Evolutionary conservation across 106 monocot genomes (phyloP), one percentile per base, ranked within the genome.

Genomic region (Iris macrosiphon): DNA sequence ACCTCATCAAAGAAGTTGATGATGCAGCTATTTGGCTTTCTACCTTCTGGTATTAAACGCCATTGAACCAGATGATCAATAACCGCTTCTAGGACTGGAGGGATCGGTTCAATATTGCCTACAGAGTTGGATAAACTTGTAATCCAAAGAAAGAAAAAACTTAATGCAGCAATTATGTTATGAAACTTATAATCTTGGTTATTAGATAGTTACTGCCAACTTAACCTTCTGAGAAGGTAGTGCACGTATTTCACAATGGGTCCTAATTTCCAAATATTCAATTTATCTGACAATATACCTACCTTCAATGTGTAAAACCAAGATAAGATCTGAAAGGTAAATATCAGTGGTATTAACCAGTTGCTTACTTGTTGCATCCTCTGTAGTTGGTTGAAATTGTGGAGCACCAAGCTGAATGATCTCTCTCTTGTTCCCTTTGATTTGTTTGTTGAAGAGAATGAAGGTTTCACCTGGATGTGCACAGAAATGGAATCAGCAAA

Each of bases 1-100:
- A 91, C 96, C 96, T 98, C 96, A 26, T 98, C 96, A 16, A 98
- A 91, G 75, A 98, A 98, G 45, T 91, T 87, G 69, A 98, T 83
- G 31, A 98, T 75, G 70, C 90, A 90, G 43, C 96, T 91, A 70
- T 98, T 91, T 25, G 96, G 96, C 33, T 71, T 83, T 59, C 72
- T 85, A 20, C 52, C 74, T 43, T 91, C 90, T n/a, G 96, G 90
- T 32, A 98, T 72, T 44, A 98, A 58, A 27, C 72, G 82, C 96
- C 96, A 98, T 14, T 85, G 86, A 25, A 77, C 71, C n/a, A 98
- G 74, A 50, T 87, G 87, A 51, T 98, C 83, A 20, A 98, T 73
- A 29, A 90, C 83, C 18, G 68, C 55, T 47, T 80, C 79, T 38
- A 98, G 43, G 7, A 83, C 68, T 15, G 41, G 28, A 11, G 96